These are phyloP conservation scores for Fusarium continuum DNA, from an alignment of 2,329 filamentous ascomycete species.

Conservation along the genomic window DNA sequence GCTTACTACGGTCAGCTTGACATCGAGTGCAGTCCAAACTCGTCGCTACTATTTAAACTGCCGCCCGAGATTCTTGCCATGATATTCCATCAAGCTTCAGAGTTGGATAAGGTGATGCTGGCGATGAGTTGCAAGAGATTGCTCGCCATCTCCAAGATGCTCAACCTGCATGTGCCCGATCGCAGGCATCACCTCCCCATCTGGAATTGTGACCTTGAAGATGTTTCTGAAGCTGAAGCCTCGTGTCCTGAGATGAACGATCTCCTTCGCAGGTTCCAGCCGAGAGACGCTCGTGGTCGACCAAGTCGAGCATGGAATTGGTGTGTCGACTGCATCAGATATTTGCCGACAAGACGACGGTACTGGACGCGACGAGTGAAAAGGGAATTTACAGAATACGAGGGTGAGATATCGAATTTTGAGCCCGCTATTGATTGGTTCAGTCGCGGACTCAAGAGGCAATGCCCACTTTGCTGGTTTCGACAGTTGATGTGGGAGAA, in stretches of 20 bases:
- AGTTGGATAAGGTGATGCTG: slow-evolving; percentile 29
- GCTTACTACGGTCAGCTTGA: slow-evolving; percentile 15
- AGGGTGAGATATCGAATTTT: background rate
- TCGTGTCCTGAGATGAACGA: slow-evolving; percentile 18
- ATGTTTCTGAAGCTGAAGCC: background rate
- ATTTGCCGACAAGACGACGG: slow-evolving; percentile 31
- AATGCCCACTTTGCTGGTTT: slow-evolving; percentile 36
- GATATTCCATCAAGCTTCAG: slow-evolving; percentile 28
- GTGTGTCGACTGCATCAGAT: slow-evolving; percentile 38
- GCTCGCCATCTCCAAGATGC: slow-evolving; percentile 29
- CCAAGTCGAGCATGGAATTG: slow-evolving; percentile 27
- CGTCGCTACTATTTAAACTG: slow-evolving; percentile 29
- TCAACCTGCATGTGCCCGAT: slow-evolving; percentile 26
- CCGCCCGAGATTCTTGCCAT: slow-evolving; percentile 43
- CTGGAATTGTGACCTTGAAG: background rate
- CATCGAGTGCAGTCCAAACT: background rate
- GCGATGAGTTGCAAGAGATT: slow-evolving; percentile 37
- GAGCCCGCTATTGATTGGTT: slow-evolving; percentile 26
- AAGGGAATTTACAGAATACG: background rate
- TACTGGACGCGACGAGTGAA: slow-evolving; percentile 30
- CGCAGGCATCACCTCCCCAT: slow-evolving; percentile 9
- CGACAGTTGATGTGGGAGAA: no score
- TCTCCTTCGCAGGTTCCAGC: slow-evolving; percentile 28
- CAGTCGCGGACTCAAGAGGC: slow-evolving; percentile 22
- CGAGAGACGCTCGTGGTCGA: slow-evolving; percentile 21